Conservation (phyloP, 73 alveolate genomes). For the Symbiodinium pilosum region DNA sequence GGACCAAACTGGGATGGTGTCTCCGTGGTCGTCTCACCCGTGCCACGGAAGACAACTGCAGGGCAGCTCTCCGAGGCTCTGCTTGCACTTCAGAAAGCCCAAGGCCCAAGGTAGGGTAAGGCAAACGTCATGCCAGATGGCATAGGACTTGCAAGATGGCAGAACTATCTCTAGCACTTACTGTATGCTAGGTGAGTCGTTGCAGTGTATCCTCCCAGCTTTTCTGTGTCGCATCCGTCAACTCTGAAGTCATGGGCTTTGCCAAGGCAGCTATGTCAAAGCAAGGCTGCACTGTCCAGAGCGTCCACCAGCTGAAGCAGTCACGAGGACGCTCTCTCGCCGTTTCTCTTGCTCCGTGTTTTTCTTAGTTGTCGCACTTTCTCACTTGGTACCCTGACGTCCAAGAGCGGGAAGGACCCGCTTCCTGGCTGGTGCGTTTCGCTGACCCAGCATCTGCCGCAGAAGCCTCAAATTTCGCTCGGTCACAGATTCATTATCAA, state of each 20-base stretch:
- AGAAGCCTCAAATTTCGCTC: background rate
- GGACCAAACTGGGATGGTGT: conserved; percentile 59
- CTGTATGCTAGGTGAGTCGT: too few species aligned
- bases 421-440: conserved; percentile 76
- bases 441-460: conserved; percentile 48
- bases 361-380: too few species aligned
- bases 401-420: background rate
- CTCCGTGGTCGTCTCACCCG: conserved; percentile 54
- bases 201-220: too few species aligned
- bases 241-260: too few species aligned
- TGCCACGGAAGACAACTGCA: conserved; percentile 69
- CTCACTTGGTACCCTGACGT: background rate
- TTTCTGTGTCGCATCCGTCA: too few species aligned
- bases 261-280: conserved; percentile 72
- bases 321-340: conserved; percentile 7
- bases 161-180: too few species aligned
- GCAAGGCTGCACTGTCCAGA: conserved; percentile 62
- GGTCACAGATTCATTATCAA: too few species aligned
- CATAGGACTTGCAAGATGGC: too few species aligned
- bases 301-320: conserved; percentile 52
- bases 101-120: too few species aligned
- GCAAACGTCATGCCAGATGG: too few species aligned
- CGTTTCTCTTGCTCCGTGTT: too few species aligned
- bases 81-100: too few species aligned
- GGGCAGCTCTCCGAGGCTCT: background rate